Evolutionary conservation across 495 filamentous ascomycete genomes (phyloP).

Genomic region (Neurospora sp.): DNA sequence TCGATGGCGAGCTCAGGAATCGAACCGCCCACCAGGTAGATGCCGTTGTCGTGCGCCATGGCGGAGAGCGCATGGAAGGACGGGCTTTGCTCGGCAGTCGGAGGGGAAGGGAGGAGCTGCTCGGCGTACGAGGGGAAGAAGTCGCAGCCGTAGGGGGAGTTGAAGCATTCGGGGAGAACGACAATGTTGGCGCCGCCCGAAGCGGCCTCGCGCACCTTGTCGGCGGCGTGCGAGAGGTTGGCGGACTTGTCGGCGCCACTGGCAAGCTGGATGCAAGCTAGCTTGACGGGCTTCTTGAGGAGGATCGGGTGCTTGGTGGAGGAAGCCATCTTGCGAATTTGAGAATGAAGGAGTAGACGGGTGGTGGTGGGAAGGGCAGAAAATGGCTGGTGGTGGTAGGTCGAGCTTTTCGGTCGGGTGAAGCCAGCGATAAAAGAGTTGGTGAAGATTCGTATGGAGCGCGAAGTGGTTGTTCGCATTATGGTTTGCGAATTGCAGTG

Average conservation of each 20-base stretch:
- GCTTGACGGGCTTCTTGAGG: conserved; percentile 64
- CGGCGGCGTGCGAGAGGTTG: conserved; percentile 74
- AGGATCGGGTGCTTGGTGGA: conserved; percentile 41
- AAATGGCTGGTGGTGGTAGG: background rate
- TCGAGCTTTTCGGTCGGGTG: background rate
- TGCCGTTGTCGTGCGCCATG: conserved; percentile 63
- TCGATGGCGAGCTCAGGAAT: conserved; percentile 65
- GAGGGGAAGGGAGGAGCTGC: conserved; percentile 68
- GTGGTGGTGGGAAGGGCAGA: background rate
- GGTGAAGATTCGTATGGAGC: background rate
- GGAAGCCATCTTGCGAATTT: conserved; percentile 31
- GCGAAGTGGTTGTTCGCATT: background rate
- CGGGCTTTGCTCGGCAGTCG: conserved; percentile 57
- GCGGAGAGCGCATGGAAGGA: conserved; percentile 74
- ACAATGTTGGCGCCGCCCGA: conserved; percentile 62
- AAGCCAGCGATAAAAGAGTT: background rate
- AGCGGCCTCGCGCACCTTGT: conserved; percentile 76
- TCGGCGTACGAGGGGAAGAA: conserved; percentile 92
- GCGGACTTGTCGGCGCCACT: conserved; percentile 68
- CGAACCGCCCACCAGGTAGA: conserved; percentile 82
- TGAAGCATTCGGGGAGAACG: conserved; percentile 83
- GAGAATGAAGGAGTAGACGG: background rate
- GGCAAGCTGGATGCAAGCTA: conserved; percentile 75
- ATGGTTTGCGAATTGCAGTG: background rate
- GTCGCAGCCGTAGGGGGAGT: conserved; percentile 87